Base-by-base conservation (phyloP, 179 eudicot species). In the Nepenthes alata region DNA sequence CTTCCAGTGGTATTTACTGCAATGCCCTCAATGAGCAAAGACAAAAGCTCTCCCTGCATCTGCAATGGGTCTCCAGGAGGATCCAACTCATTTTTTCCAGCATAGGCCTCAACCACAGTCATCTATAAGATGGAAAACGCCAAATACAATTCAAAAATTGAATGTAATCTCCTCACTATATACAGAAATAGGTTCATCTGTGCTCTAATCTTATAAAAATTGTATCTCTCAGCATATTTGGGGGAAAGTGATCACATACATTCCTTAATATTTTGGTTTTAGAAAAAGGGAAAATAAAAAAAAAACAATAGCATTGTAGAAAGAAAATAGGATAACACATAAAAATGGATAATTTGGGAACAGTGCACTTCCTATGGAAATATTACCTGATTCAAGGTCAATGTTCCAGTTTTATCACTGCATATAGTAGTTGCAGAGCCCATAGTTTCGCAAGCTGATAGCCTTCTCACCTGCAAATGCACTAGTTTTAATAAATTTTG, bases 381-480 rank as follows among this genome's bases (percentile, higher is more conserved):
- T 37, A 60, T 45, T 61, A 91, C 97, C 95, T 88, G 86, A 74
- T 88, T 91, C 70, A 88, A 59, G 60, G 97, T 91, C 68, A 91
- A 75, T 45, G 97, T 91, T 74, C 97, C 97, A 57, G 97, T 91
- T 80, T 91, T 91, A 57, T 91, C 97, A 53, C 97, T 91, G 75
- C 97, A 91, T 61, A 91, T 91, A 62, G 97, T 91, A 58, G 97
- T 91, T 39, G 97, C 95, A 72, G 97, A 91, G 25, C 25, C 25
- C 25, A 25, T 25, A 25, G 25, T 25, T 25, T 25, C 25, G 25
- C 25, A 25, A 25, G 97, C 96, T 67, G 97, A 91, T 72, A 91
- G 91, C 71, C 97, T 82, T 12, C 97, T 88, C 52, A 91, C 97
- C 97, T 90, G 86, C 25, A 25, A 25, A 25, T 25, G 25, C 25